Evolutionary conservation across 495 filamentous ascomycete species (phyloP), one percentile per base, ranked within the genome.

Genomic region (Hyaloscypha hepaticicola): DNA sequence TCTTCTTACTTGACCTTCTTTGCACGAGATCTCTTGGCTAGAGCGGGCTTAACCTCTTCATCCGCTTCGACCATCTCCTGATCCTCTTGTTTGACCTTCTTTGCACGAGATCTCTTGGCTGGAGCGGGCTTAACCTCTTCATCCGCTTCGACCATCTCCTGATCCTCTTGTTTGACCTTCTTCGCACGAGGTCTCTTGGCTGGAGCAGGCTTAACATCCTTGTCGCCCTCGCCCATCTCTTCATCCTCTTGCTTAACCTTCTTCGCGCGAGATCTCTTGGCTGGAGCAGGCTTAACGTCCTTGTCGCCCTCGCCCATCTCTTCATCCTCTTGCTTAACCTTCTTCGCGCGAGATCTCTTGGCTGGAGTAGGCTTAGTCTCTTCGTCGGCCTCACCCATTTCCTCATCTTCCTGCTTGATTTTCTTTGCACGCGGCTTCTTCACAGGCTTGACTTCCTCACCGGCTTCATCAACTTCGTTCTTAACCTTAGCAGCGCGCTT

Each of bases 141-240:
- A 21, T 38, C 65, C 24, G 3, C 34, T 38, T 66, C 65, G 31
- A 58, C 55, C 21, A 62, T 70, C 26, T 48, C 65, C 53, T 73
- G n/a, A 69, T 73, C 56, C 3, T 71, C 72, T 11, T 68, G 69
- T 48, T 58, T 63, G 66, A 74, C 72, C 65, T 80, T 80, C 69
- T 80, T 77, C 63, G 56, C 60, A 24, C 65, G 60, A 19, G 57
- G 14, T 22, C 63, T 65, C 50, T 65, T 70, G 19, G 69, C 61
- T 3, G 58, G 31, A 59, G 60, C 61, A 12, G 50, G 25, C 50
- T 70, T 62, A 33, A 48, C 29, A 38, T 62, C 58, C 14, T 38
- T 50, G 28, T 25, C 48, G 9, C 50, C 28, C n/a, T n/a, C n/a
- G 31, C 58, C 55, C 21, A 62, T 70, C 26, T 48, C 65, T 50